These are phyloP conservation scores for Wickerhamiella dianesei DNA, from an alignment of 805 yeast genomes.

Conservation along the genomic window DNA sequence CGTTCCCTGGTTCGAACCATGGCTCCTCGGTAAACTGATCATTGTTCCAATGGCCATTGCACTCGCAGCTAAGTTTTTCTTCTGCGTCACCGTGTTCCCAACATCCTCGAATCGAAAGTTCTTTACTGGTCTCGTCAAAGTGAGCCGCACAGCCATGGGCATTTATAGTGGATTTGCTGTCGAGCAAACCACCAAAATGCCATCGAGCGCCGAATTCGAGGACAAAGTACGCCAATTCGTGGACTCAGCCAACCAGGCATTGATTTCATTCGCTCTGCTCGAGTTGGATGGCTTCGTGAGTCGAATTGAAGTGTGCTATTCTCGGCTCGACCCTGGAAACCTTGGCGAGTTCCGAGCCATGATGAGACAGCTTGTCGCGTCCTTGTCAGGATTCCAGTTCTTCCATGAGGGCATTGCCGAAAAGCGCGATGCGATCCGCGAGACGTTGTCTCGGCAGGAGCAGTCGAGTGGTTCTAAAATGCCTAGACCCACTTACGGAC, in stretches of 20 bases:
- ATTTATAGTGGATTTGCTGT: background rate
- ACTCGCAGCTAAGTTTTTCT: conserved; percentile 12
- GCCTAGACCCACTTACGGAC: background rate
- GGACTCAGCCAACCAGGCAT: background rate
- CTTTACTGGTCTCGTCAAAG: conserved; percentile 5
- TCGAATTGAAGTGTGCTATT: conserved; percentile 15
- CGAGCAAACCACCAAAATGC: background rate
- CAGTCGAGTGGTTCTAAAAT: background rate
- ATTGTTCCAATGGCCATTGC: conserved; percentile 19
- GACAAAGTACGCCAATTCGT: background rate
- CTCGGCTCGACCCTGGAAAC: conserved; percentile 20
- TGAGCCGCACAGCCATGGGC: conserved; percentile 4
- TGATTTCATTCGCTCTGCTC: conserved; percentile 5
- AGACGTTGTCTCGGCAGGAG: background rate
- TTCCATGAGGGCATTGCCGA: conserved; percentile 10
- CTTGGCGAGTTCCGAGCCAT: conserved; percentile 17
- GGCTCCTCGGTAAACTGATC: conserved; percentile 7
- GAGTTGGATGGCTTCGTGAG: conserved; percentile 9
- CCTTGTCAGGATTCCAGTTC: conserved; percentile 11
- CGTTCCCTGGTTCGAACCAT: conserved; percentile 10
- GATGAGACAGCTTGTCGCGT: conserved; percentile 8
- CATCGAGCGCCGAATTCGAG: background rate
- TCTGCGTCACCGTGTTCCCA: conserved; percentile 18
- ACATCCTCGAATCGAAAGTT: conserved; percentile 17
- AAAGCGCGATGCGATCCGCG: background rate